Percentiles rank a stretch among this genome's conserved stretches.
These are phyloP conservation scores for Thraustotheca clavata DNA, from an alignment of 352 stramenopile species.

Conservation along the genomic window DNA sequence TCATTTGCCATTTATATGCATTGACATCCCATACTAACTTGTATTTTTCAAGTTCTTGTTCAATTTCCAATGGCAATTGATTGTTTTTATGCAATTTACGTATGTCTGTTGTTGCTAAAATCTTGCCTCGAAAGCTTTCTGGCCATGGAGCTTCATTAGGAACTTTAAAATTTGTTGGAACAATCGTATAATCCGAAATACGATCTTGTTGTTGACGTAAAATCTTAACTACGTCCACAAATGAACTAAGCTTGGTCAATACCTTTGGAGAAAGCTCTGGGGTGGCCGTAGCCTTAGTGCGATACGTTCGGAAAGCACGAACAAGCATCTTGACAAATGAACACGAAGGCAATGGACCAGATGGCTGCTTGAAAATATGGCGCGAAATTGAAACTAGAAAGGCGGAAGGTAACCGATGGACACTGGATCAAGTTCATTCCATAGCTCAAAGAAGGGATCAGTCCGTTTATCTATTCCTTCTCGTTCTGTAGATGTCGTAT, in stretches of 20 bases:
- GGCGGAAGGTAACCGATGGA: background rate
- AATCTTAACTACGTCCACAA: background rate
- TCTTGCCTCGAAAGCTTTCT: constrained; percentile 3
- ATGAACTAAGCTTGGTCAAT: background rate
- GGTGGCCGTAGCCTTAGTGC: background rate
- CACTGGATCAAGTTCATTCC: no score
- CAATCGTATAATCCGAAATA: constrained; percentile 4
- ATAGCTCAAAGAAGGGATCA: no score
- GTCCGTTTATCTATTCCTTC: no score
- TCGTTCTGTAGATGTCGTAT: no score
- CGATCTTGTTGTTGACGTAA: background rate
- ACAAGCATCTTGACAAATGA: background rate
- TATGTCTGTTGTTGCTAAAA: constrained; percentile 1
- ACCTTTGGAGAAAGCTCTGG: background rate
- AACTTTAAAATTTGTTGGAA: background rate
- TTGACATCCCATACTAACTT: constrained; percentile 16
- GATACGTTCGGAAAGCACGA: background rate
- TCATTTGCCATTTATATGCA: constrained; percentile 7
- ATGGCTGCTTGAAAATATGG: background rate
- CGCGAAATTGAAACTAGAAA: background rate
- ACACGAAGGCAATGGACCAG: background rate
- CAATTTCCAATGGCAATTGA: background rate
- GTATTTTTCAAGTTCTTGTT: background rate
- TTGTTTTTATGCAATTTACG: background rate
- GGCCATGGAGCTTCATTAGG: constrained; percentile 13